Evolutionary conservation across 148 eudicot species (phyloP), one percentile per base, ranked within the genome.

Genomic region (Mesembryanthemum crystallinum): DNA sequence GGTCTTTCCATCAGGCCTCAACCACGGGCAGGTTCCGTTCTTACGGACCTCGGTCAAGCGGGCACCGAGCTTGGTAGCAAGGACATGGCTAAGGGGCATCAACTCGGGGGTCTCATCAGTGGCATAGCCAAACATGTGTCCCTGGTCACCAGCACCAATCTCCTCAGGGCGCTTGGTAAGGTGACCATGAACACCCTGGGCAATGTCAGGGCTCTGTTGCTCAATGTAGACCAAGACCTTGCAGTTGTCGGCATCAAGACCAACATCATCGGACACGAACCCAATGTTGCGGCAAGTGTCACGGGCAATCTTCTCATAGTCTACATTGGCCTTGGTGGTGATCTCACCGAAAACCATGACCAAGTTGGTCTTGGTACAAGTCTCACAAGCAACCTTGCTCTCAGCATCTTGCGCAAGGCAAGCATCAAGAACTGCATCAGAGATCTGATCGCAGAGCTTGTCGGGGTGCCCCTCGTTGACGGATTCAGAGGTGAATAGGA

Each of bases 401-500:
- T 82, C 85, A 11, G 87, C 79, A 73, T 85, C 87, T 47, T 85
- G 87, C 49, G 55, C 77, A 51, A 85, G 85, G 81, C 87, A 85
- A 28, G 87, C 87, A 28, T 82, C 87, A 23, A 85, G 82, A 67
- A 85, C 85, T 54, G 87, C 87, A 35, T 85, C 87, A 42, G 87
- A 85, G 68, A 85, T 77, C 81, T 85, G 87, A 77, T 85, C 87
- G 13, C 87, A 85, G 69, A 85, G 83, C 74, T 85, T 85, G 83
- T 85, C 87, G 1, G 87, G 87, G 76, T 85, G 87, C 62, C 87
- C 87, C 83, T 85, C 87, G 77, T 85, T 85, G 64, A 85, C 87
- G 1, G 87, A 85, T 67, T 85, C 87, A 23, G 87, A 85, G 37
- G 87, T 85, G 77, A 82, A 85, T 23, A 85, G 73, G 75, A 85